phyloP scores from a whole-genome alignment of 2,329 filamentous ascomycete species.

The Colletotrichum cordylinicola region DNA sequence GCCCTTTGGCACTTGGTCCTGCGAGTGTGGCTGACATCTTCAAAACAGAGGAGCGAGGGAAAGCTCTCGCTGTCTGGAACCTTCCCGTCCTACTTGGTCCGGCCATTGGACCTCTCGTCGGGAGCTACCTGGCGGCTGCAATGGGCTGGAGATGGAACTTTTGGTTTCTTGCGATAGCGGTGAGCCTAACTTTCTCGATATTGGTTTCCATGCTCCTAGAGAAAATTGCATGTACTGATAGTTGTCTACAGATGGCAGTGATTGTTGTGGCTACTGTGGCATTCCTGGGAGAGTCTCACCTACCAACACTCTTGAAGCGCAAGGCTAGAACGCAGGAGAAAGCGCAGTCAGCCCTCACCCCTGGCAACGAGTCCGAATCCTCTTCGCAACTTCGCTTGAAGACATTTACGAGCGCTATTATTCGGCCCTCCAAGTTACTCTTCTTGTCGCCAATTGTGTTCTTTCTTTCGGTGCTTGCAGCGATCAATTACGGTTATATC shows the following conservation, averaged over 20 bases:
- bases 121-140: constrained; percentile 45
- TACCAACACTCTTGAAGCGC: not conserved
- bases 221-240: not conserved
- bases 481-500: not conserved
- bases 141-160: constrained; percentile 57
- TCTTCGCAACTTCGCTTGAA: not conserved
- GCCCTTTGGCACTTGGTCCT: constrained; percentile 68
- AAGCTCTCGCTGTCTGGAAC: constrained; percentile 57
- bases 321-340: not conserved
- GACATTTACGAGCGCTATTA: not conserved
- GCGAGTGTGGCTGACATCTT: constrained; percentile 74
- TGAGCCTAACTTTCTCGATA: constrained; percentile 35
- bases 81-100: constrained; percentile 52
- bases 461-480: not conserved
- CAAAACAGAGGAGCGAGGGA: constrained; percentile 57
- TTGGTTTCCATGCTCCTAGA: constrained; percentile 46
- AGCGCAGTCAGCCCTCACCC: not conserved
- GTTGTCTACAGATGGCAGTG: constrained; percentile 45
- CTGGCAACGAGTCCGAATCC: not conserved
- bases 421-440: not conserved
- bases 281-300: not conserved
- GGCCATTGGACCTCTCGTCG: constrained; percentile 50
- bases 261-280: constrained; percentile 23
- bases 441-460: not conserved
- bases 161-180: constrained; percentile 49